phyloP scores from a whole-genome alignment of 2,329 filamentous ascomycete genomes.

The Aureobasidium sp. region DNA sequence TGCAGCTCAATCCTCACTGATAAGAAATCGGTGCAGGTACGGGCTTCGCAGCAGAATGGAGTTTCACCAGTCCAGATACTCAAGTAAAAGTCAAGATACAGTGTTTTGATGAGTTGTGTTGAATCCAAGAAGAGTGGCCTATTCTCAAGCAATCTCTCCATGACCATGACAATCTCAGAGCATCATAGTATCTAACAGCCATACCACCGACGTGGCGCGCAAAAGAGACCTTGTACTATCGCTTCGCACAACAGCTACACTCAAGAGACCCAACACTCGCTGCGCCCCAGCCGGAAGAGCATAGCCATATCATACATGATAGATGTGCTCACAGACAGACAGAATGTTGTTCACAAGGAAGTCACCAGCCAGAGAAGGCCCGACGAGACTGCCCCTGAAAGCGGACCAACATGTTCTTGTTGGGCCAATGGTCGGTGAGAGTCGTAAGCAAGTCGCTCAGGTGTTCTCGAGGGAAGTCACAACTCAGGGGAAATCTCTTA shows the following conservation, averaged over 20 bases:
- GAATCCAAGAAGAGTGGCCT: neutral
- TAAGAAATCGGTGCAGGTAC: neutral
- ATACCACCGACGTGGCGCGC: neutral
- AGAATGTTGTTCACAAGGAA: neutral
- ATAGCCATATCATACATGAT: neutral
- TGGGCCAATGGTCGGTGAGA: neutral
- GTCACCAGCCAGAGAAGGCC: neutral
- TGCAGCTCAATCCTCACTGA: neutral
- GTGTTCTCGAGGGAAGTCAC: neutral
- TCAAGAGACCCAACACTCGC: neutral
- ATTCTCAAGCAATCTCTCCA: neutral
- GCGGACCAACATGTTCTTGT: neutral
- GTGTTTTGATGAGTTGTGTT: neutral
- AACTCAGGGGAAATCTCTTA: neutral
- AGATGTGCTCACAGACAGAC: neutral
- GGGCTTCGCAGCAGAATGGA: neutral
- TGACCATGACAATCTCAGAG: neutral
- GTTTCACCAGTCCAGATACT: neutral
- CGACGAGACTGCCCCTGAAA: neutral
- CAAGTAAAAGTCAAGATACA: neutral
- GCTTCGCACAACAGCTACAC: neutral
- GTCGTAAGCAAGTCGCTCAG: neutral
- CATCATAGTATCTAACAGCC: neutral
- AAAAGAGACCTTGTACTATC: neutral
- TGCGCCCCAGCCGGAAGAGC: neutral